phyloP scores from a whole-genome alignment of 1,139 yeast genomes.

The Pichia terricola region DNA sequence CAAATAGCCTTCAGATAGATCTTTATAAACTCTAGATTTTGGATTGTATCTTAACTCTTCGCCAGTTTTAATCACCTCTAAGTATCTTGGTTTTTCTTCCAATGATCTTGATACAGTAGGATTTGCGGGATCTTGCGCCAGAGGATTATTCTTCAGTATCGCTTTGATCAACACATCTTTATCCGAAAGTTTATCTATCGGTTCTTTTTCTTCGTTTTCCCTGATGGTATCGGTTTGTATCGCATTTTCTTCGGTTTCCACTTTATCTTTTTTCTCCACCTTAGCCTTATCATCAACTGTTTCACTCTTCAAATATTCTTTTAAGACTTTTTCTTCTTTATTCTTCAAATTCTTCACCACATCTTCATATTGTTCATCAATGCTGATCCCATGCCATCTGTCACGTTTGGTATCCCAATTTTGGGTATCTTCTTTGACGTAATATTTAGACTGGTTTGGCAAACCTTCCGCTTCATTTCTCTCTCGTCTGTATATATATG shows the following conservation, averaged over 20 bases:
- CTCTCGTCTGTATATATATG: constrained; percentile 17
- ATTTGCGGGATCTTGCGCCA: constrained; percentile 14
- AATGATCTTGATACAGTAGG: constrained; percentile 25
- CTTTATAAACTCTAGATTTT: constrained; percentile 42
- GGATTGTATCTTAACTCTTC: constrained; percentile 41
- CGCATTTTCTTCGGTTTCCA: not conserved
- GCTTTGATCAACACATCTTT: constrained; percentile 6
- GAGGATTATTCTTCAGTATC: constrained; percentile 7
- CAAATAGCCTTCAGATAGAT: constrained; percentile 36
- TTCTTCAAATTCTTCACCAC: constrained; percentile 38
- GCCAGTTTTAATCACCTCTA: constrained; percentile 27
- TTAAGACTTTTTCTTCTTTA: constrained; percentile 17
- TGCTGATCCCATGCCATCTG: constrained; percentile 68
- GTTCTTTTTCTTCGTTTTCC: not conserved
- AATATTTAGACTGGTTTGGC: constrained; percentile 14
- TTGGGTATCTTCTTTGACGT: constrained; percentile 30
- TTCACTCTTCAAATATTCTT: constrained; percentile 27
- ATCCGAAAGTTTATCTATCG: constrained; percentile 9
- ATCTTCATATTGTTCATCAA: constrained; percentile 43
- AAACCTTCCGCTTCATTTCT: constrained; percentile 8
- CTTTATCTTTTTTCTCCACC: constrained; percentile 23
- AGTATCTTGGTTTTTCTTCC: constrained; percentile 32
- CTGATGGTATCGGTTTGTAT: not conserved
- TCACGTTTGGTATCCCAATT: constrained; percentile 65
- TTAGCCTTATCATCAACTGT: too few species aligned